A percentile compares a stretch with the other conserved stretches of the same genome.
These are phyloP conservation scores for Posidonia australis DNA, from an alignment of 106 monocot species.

Conservation along the genomic window DNA sequence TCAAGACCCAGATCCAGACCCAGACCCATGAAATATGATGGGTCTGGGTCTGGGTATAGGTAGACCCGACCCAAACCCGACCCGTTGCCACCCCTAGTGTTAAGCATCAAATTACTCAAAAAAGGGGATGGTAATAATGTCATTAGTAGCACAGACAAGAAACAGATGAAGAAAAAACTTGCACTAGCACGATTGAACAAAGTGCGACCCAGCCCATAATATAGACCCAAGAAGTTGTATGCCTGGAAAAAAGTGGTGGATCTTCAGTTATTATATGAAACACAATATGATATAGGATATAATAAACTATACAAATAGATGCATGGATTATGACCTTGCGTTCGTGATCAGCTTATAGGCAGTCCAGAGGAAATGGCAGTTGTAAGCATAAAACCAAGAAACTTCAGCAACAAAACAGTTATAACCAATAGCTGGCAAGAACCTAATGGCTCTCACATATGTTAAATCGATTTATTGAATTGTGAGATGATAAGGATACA, in stretches of 20 bases:
- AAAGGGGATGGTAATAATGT: no score
- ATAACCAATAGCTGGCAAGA: neutral
- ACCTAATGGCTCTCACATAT: neutral
- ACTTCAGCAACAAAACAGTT: neutral
- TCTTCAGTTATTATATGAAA: neutral
- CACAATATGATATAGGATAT: neutral
- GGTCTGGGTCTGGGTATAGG: no score
- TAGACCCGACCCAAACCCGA: no score
- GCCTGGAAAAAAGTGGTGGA: constrained; percentile 44
- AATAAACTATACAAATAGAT: neutral
- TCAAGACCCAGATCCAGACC: no score
- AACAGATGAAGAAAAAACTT: constrained; percentile 17
- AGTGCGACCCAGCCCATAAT: constrained; percentile 76
- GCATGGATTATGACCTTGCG: no score
- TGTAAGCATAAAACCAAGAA: constrained; percentile 1
- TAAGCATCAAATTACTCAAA: no score
- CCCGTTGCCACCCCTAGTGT: no score
- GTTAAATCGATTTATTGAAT: no score
- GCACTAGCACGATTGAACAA: constrained; percentile 92
- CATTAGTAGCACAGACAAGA: no score
- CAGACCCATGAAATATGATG: no score
- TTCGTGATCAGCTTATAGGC: neutral
- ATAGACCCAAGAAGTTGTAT: constrained; percentile 58
- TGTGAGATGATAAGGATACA: no score
- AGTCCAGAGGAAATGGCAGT: constrained; percentile 1